These are phyloP conservation scores for Candida sanyaensis DNA, from an alignment of 1,139 yeast genomes.

Conservation along the genomic window DNA sequence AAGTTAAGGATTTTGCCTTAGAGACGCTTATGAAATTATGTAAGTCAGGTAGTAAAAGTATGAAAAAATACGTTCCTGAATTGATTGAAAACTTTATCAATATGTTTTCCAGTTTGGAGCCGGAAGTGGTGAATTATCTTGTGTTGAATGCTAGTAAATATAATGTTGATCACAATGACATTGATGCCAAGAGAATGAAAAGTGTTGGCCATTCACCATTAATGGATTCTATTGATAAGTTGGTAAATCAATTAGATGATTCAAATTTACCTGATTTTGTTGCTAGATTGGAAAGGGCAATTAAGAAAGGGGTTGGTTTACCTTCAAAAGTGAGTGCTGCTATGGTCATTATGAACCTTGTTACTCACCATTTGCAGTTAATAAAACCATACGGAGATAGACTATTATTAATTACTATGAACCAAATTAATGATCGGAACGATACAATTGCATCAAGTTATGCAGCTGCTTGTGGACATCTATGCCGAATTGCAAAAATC, in stretches of 20 bases:
- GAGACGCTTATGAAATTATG: conserved; percentile 72
- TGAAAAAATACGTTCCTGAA: conserved; percentile 68
- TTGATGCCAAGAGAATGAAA: conserved; percentile 77
- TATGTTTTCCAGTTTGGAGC: conserved; percentile 86
- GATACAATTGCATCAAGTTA: conserved; percentile 73
- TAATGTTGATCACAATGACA: conserved; percentile 66
- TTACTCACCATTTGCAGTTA: conserved; percentile 56
- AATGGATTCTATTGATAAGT: conserved; percentile 81
- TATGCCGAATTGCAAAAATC: conserved; percentile 64
- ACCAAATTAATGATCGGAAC: conserved; percentile 70
- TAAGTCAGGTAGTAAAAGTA: conserved; percentile 57
- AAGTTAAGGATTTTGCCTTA: conserved; percentile 74
- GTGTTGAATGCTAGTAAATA: conserved; percentile 88
- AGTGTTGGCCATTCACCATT: conserved; percentile 81
- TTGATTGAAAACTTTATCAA: conserved; percentile 69
- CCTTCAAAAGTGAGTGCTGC: conserved; percentile 92
- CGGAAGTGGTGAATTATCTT: conserved; percentile 84
- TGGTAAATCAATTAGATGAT: conserved; percentile 61
- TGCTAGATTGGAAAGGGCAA: conserved; percentile 44
- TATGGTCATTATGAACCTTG: conserved; percentile 67
- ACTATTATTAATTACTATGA: conserved; percentile 55
- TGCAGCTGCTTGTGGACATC: conserved; percentile 80
- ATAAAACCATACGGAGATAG: conserved; percentile 63
- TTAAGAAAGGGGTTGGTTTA: conserved; percentile 77
- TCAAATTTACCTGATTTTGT: conserved; percentile 54